These are phyloP conservation scores for Incumbomyces delicatus DNA, from an alignment of 2,329 filamentous ascomycete genomes.

Conservation along the genomic window DNA sequence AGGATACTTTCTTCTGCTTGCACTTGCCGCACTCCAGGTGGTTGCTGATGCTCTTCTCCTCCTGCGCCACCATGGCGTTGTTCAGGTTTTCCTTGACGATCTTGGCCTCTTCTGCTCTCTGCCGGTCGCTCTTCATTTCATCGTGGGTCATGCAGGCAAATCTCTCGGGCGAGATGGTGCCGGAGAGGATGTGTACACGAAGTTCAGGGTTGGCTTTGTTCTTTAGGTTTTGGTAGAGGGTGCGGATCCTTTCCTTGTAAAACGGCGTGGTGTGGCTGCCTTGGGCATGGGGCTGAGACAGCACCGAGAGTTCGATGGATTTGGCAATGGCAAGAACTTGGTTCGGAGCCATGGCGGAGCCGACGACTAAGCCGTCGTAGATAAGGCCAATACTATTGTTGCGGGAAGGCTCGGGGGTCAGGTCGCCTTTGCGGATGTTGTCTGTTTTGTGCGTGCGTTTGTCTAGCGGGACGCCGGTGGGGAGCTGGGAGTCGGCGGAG, in stretches of 20 bases:
- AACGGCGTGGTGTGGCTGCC: slow-evolving; percentile 55
- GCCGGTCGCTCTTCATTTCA: slow-evolving; percentile 80
- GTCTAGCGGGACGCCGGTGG: slow-evolving; percentile 47
- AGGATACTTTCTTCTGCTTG: slow-evolving; percentile 86
- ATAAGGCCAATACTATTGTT: slow-evolving; percentile 83
- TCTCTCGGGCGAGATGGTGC: slow-evolving; percentile 58
- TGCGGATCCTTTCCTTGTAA: slow-evolving; percentile 84
- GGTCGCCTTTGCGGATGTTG: slow-evolving; percentile 61
- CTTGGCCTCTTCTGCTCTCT: slow-evolving; percentile 63
- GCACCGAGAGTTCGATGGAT: slow-evolving; percentile 70
- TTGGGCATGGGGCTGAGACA: slow-evolving; percentile 42
- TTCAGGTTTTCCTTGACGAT: slow-evolving; percentile 91
- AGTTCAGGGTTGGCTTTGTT: slow-evolving; percentile 76
- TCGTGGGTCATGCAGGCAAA: slow-evolving; percentile 85
- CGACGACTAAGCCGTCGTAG: slow-evolving; percentile 81
- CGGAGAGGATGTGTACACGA: slow-evolving; percentile 63
- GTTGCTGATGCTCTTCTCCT: slow-evolving; percentile 80
- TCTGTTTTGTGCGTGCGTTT: slow-evolving; percentile 78
- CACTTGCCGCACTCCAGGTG: slow-evolving; percentile 86
- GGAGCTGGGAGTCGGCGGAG: slow-evolving; percentile 8
- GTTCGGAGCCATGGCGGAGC: slow-evolving; percentile 50
- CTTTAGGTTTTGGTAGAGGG: slow-evolving; percentile 90
- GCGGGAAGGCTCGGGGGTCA: slow-evolving; percentile 60
- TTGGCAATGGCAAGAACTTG: slow-evolving; percentile 57
- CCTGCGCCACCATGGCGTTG: slow-evolving; percentile 88